Base-by-base conservation (phyloP, 345 rosid species). In the Alliaria petiolata region DNA sequence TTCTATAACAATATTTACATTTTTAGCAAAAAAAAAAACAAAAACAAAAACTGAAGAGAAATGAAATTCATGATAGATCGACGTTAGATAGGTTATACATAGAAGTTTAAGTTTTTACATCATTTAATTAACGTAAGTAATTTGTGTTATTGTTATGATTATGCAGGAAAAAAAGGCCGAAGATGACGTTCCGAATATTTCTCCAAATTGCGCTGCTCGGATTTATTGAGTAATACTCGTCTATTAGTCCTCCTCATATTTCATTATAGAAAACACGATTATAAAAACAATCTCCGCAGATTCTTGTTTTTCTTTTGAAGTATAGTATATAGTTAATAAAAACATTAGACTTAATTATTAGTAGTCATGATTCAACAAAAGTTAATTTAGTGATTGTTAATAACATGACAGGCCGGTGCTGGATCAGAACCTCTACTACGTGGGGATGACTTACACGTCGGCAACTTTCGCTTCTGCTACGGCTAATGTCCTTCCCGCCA, bases 381-480 rank as follows among this genome's bases (percentile, higher is more conserved):
- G 1, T 20, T 57, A 59, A 58, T 14, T n/a, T 45, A 38, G 13
- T 15, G n/a, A 61, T n/a, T n/a, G n/a, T n/a, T 42, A 16, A 69
- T 53, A 69, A 62, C 62, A 61, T 59, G 45, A 67, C 83, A 93
- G 98, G 85, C 97, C 98, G 25, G 98, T 93, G 83, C 79, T 93
- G 26, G 98, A 91, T 63, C 98, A 93, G 81, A 93, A 93, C 30
- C 43, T 93, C 49, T 93, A 89, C 70, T 89, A 81, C 67, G 59
- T 86, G n/a, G 98, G 98, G 25, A 84, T 93, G 98, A 86, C 88
- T 62, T 85, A 83, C 81, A 93, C 98, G 4, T 81, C 98, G 0
- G 97, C 97, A 51, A 93, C 98, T 44, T 92, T 91, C 31, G 84
- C 98, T 58, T 83, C 97, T 0, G 96, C 97, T 15, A 79, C 83